Conservation (phyloP, 192 early-diverging fungal genomes). For the Coemansia sp. region DNA sequence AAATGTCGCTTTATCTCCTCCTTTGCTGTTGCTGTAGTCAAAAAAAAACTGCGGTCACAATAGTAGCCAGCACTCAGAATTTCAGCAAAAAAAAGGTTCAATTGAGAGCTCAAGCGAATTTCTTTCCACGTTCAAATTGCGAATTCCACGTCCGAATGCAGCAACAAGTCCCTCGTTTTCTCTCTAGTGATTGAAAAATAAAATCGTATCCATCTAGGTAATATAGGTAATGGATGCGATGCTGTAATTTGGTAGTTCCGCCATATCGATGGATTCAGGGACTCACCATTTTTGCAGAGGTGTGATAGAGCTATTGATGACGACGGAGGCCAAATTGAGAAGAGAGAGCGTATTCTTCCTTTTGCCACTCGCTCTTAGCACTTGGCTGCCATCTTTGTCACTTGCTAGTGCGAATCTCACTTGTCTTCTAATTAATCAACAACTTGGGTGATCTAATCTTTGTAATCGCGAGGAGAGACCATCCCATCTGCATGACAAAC, state of each 20-base stretch:
- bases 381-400: background rate
- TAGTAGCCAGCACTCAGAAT: background rate
- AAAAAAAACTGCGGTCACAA: too few species aligned
- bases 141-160: background rate
- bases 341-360: conserved; percentile 15
- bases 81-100: background rate
- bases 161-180: too few species aligned
- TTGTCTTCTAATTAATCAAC: too few species aligned
- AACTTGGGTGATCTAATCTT: too few species aligned
- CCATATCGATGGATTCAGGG: conserved; percentile 30
- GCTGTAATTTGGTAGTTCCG: background rate
- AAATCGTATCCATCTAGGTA: conserved; percentile 11
- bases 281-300: conserved; percentile 43
- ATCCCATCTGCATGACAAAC: too few species aligned
- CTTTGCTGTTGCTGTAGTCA: background rate
- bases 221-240: conserved; percentile 29
- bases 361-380: background rate
- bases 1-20: too few species aligned
- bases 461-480: too few species aligned
- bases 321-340: conserved; percentile 18
- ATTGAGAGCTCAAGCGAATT: background rate
- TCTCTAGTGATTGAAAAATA: background rate
- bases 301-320: conserved; percentile 9
- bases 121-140: background rate
- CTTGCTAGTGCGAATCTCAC: too few species aligned